These are phyloP conservation scores for Citrus trifoliata DNA, from an alignment of 345 rosid species.

Conservation along the genomic window DNA sequence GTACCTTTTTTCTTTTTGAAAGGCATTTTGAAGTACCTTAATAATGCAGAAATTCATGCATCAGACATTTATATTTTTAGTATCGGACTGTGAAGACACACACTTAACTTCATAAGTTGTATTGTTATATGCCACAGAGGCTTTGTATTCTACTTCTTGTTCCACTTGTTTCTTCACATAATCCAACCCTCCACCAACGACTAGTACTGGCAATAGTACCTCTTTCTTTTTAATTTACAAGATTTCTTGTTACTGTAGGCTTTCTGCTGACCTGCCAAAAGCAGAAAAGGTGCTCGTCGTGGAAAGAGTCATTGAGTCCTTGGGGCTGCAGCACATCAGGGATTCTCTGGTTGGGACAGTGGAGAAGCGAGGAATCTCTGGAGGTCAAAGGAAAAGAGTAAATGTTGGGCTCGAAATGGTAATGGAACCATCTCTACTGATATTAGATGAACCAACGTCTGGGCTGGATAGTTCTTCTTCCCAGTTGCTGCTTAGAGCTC, in stretches of 20 bases:
- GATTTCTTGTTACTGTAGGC: conserved; percentile 32
- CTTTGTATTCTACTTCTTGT: neutral
- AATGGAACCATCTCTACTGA: conserved; percentile 98
- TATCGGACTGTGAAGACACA: neutral
- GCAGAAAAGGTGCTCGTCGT: conserved; percentile 82
- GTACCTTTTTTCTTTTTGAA: neutral
- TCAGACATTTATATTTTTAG: neutral
- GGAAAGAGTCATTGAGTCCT: conserved; percentile 87
- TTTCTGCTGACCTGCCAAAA: conserved; percentile 74
- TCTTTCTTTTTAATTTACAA: conserved; percentile 3
- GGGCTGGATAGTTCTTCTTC: conserved; percentile 99
- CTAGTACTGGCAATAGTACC: neutral
- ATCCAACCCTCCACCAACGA: neutral
- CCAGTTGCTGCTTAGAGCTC: conserved; percentile 86
- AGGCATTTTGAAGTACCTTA: too few species aligned
- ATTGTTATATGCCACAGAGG: neutral
- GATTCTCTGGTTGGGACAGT: conserved; percentile 91
- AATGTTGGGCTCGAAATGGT: conserved; percentile 99
- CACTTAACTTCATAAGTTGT: neutral
- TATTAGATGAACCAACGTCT: conserved; percentile 97
- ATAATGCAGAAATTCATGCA: neutral
- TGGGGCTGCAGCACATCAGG: conserved; percentile 78
- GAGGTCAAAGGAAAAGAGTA: conserved; percentile 98
- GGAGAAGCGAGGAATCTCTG: conserved; percentile 90
- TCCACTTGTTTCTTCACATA: neutral